Evolutionary conservation across 306 rosid genomes (phyloP).

Genomic region (Fagus crenata): DNA sequence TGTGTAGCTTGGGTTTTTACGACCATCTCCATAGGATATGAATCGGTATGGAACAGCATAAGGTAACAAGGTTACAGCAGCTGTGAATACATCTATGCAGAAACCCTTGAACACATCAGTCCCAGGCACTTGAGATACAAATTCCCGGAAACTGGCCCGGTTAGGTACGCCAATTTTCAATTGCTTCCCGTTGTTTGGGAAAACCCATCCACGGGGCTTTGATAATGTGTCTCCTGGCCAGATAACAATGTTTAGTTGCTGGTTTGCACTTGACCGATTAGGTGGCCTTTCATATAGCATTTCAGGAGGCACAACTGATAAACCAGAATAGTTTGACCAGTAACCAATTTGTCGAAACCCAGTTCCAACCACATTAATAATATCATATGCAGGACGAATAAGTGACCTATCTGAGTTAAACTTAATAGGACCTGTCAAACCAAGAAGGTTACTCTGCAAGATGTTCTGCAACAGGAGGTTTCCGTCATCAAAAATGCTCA

Average conservation of each 20-base stretch:
- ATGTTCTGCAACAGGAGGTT: slow-evolving; percentile 58
- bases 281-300: slow-evolving; percentile 65
- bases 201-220: slow-evolving; percentile 97
- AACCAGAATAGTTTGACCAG: slow-evolving; percentile 94
- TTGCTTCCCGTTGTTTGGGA: slow-evolving; percentile 80
- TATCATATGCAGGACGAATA: slow-evolving; percentile 73
- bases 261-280: slow-evolving; percentile 70
- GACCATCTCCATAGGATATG: slow-evolving; percentile 75
- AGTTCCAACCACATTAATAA: slow-evolving; percentile 72
- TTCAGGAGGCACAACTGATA: slow-evolving; percentile 79
- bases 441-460: slow-evolving; percentile 59
- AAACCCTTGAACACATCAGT: slow-evolving; percentile 78
- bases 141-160: slow-evolving; percentile 69
- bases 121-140: slow-evolving; percentile 61
- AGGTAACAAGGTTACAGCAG: slow-evolving; percentile 78
- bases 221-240: slow-evolving; percentile 90
- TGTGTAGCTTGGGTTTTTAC: slow-evolving; percentile 67
- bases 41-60: slow-evolving; percentile 79
- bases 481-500: slow-evolving; percentile 85
- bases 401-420: slow-evolving; percentile 58
- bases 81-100: slow-evolving; percentile 79
- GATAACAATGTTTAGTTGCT: slow-evolving; percentile 56
- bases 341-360: slow-evolving; percentile 76
- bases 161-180: slow-evolving; percentile 79
- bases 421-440: slow-evolving; percentile 73